A percentile compares a stretch with the other conserved stretches of the same genome.
phyloP scores from a whole-genome alignment of 768 basidiomycete genomes.

The Termitomyces bulborhizus region DNA sequence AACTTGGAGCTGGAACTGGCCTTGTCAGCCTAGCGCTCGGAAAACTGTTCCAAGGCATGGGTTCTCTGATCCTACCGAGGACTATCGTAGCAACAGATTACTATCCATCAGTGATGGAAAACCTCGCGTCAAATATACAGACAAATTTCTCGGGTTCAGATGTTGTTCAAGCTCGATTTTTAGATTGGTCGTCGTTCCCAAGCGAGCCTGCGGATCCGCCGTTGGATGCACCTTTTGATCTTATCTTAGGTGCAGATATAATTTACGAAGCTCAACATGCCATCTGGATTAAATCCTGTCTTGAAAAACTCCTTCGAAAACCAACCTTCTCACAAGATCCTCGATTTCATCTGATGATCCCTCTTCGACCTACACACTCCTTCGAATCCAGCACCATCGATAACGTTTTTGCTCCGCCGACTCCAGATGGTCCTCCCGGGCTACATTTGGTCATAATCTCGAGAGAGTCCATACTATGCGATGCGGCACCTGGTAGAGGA shows the following conservation, averaged over 20 bases:
- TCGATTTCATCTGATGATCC: conserved; percentile 72
- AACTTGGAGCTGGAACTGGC: conserved; percentile 84
- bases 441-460: conserved; percentile 41
- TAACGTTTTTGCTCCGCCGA: conserved; percentile 35
- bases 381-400: conserved; percentile 57
- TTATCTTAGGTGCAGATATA: conserved; percentile 79
- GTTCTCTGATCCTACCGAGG: not conserved
- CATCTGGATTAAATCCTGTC: conserved; percentile 60
- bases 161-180: conserved; percentile 19
- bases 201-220: conserved; percentile 7
- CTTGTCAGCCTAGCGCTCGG: conserved; percentile 61
- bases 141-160: conserved; percentile 39
- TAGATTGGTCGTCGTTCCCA: conserved; percentile 59
- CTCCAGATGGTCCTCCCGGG: not conserved
- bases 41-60: conserved; percentile 31
- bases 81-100: conserved; percentile 68
- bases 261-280: conserved; percentile 73
- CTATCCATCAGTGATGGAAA: conserved; percentile 65
- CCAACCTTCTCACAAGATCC: conserved; percentile 15
- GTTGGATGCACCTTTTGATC: conserved; percentile 47
- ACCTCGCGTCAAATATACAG: conserved; percentile 56
- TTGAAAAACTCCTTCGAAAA: conserved; percentile 40
- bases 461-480: conserved; percentile 52
- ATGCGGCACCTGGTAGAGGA: conserved; percentile 31
- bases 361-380: conserved; percentile 59